Base-by-base conservation (phyloP, 768 basidiomycete species). In the Suillus alpinus region DNA sequence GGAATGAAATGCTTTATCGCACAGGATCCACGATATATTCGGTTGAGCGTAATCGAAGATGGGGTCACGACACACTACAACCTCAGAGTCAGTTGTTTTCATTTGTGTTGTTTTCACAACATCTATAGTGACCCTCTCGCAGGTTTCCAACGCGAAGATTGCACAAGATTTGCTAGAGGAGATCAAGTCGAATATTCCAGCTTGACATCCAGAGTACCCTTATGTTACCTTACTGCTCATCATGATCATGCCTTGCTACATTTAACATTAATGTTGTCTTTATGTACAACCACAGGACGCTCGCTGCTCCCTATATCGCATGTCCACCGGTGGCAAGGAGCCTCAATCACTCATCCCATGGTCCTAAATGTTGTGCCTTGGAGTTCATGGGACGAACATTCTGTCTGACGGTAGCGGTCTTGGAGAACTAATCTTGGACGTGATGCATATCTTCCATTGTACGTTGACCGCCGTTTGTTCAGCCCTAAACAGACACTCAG, bases 21-120 rank as follows among this genome's bases (percentile, higher is more conserved):
- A 18, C 88, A 89, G 69, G 91, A 93, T 67, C 88, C 89, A 18
- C 83, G 91, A 66, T 93, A 92, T 74, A 69, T 93, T 67, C 80
- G 89, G 58, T 87, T 93, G 72, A 88, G 88, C 67, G 84, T 83
- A 41, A 85, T 92, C 56, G 88, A 90, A 67, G 75, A 77, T 49
- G 83, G 84, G 46, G 71, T 67, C 32, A 81, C 86, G 4, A 81
- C 81, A 13, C 89, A 91, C 69, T 92, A 91, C 71, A 92, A 91
- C 73, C 72, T 93, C 57, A 81, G 88, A 75, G 91, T 91, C 63
- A 57, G 85, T 66, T 6, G 10, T 29, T 34, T 51, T 29, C 47
- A n/a, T 65, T 56, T 14, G 61, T 58, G 34, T 57, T 56, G n/a
- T 55, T 26, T 18, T 56, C 62, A 55, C 18, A 46, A 55, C 62